phyloP scores from a whole-genome alignment of 2,329 filamentous ascomycete genomes.

The Apiospora malaysiana region DNA sequence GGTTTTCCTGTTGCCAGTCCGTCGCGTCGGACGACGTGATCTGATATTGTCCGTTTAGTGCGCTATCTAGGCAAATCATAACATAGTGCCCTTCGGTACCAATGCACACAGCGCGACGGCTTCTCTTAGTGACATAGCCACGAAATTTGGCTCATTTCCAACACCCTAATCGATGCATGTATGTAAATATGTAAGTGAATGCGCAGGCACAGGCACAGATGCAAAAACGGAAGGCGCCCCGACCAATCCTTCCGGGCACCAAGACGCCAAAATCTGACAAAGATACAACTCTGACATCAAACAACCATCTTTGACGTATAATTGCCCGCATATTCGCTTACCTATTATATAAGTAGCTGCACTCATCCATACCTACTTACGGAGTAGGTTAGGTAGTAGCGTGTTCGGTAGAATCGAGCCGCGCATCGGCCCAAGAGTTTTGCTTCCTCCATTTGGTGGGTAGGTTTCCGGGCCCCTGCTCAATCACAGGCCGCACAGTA shows the following conservation, averaged over 20 bases:
- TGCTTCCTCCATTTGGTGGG: background rate
- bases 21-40: background rate
- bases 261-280: conserved; percentile 13
- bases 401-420: background rate
- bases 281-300: conserved; percentile 10
- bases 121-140: background rate
- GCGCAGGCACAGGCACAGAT: background rate
- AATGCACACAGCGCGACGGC: background rate
- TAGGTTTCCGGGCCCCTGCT: background rate
- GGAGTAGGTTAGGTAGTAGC: no score
- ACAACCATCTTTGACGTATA: background rate
- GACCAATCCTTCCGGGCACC: background rate
- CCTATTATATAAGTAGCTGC: no score
- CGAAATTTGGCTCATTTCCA: background rate
- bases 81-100: background rate
- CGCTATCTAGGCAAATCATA: background rate
- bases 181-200: background rate
- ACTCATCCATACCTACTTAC: background rate
- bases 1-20: background rate
- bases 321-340: background rate
- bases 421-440: background rate
- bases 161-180: background rate
- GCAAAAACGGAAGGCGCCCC: background rate
- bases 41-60: background rate
- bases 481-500: background rate